Percentiles rank a stretch among this genome's conserved stretches.
Evolutionary conservation across 176 grass and related monocot species (phyloP).

Genomic region (Tillandsia fasciculata): DNA sequence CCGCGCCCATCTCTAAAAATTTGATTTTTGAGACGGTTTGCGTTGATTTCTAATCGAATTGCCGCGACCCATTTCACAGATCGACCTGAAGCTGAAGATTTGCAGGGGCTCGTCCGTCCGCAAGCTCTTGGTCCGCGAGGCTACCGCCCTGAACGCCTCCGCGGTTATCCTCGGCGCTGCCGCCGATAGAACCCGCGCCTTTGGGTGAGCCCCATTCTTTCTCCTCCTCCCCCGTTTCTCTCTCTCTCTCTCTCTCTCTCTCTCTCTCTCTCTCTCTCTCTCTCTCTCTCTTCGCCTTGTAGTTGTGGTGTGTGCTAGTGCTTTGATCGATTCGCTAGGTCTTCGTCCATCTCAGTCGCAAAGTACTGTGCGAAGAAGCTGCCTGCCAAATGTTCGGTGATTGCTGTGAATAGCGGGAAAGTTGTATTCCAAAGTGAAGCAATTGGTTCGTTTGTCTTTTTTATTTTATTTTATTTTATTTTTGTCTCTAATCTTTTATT

Average conservation of each 20-base stretch:
- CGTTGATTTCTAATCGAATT: neutral
- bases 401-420: constrained; percentile 79
- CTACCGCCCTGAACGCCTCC: constrained; percentile 46
- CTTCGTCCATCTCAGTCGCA: constrained; percentile 40
- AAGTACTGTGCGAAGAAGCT: constrained; percentile 93
- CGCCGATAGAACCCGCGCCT: constrained; percentile 39
- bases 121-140: constrained; percentile 67
- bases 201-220: constrained; percentile 34
- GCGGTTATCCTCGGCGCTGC: constrained; percentile 56
- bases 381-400: constrained; percentile 41
- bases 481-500: neutral
- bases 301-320: neutral
- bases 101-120: constrained; percentile 76
- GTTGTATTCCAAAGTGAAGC: constrained; percentile 62
- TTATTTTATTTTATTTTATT: neutral
- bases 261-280: neutral
- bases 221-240: constrained; percentile 19
- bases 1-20: neutral
- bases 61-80: constrained; percentile 29
- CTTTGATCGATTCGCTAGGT: constrained; percentile 33
- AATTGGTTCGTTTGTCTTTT: constrained; percentile 24
- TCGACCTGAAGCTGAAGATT: constrained; percentile 88
- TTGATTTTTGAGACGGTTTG: neutral
- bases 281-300: neutral
- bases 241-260: neutral